Evolutionary conservation across 371 early-diverging fungal genomes (phyloP), one percentile per base, ranked within the genome.

Genomic region (Apophysomyces elegans): DNA sequence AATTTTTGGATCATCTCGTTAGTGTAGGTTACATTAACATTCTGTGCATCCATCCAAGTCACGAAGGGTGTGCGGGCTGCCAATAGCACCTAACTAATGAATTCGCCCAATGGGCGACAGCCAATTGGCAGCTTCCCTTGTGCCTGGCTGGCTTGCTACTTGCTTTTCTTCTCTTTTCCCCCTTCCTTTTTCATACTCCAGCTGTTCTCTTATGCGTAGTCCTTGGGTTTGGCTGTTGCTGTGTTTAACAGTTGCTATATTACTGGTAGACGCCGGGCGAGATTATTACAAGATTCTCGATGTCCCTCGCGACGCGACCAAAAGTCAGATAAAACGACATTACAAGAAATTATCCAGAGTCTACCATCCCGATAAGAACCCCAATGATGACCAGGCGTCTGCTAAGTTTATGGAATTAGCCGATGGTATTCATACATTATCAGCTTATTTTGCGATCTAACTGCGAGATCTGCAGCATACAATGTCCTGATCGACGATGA

Each of bases 281-380:
- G 46, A 45, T 45, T 45, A 45, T 45, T 82, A 82, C 58, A 62
- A 88, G 64, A 87, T 97, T 32, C 86, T 99, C 14, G 96, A 93
- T 13, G 90, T 99, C 18, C 77, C 90, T 11, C 87, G 93, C 39
- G 83, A 86, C 37, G 96, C 97, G 11, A 76, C 88, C 12, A 83
- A 85, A 68, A 83, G 86, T 58, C 95, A 97, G 67, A 98, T 99
- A 74, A 95, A 92, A 70, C 92, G 91, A 70, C 93, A 95, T 46
- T 99, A 94, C 83, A 91, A 93, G 64, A 90, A 89, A 65, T 81
- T 99, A 64, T 89, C 92, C 62, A 92, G 88, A 69, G 93, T 91
- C 73, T 93, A 91, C 71, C 95, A 95, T 67, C 94, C 95, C 0
- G 98, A 98, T 78, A 96, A 96, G 86, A 95, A 96, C 76, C 93